Evolutionary conservation across 345 rosid species (phyloP), one percentile per base, ranked within the genome.

Genomic region (Jatropha curcas): DNA sequence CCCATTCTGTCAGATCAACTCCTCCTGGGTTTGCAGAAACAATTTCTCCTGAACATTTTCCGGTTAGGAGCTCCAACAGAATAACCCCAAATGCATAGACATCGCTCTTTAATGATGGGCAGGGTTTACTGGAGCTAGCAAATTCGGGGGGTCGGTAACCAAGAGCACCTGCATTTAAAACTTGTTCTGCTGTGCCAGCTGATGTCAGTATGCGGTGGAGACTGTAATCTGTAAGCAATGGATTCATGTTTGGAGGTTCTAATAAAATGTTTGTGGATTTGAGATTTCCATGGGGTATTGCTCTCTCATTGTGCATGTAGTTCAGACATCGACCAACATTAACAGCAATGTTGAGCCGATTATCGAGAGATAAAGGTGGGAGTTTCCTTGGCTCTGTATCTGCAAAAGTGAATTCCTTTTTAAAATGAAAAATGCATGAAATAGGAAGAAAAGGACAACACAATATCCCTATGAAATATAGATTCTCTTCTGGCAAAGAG

Each of bases 91-190:
- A 93, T 57, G 98, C 94, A 68, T 88, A 93, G 28, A 90, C 96
- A 37, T 93, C 98, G 27, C 98, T 88, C 83, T 86, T 93, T 39
- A 90, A 64, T n/a, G 98, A 93, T 4, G 97, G 98, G 62, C 88
- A 87, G 2, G 98, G 97, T 79, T 85, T 91, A 51, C 81, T 86
- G 34, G 90, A 88, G 88, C 94, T 87, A 3, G 91, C 89, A 46
- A 93, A 93, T 83, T 93, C 98, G 35, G 98, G 97, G 0, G 98
- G 98, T 43, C 85, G 82, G 72, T 93, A 93, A 48, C 98, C 97
- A 2, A 93, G 90, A 51, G 96, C 92, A 28, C 96, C 94, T 2
- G 98, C 92, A 72, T 91, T 88, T 71, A 91, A 73, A 61, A 93
- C 96, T 79, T 93, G 98, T 77, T 91, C 96, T 1, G 96, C 89